phyloP scores from a whole-genome alignment of 1,139 yeast genomes.

The Saccharomycopsis hybrid region DNA sequence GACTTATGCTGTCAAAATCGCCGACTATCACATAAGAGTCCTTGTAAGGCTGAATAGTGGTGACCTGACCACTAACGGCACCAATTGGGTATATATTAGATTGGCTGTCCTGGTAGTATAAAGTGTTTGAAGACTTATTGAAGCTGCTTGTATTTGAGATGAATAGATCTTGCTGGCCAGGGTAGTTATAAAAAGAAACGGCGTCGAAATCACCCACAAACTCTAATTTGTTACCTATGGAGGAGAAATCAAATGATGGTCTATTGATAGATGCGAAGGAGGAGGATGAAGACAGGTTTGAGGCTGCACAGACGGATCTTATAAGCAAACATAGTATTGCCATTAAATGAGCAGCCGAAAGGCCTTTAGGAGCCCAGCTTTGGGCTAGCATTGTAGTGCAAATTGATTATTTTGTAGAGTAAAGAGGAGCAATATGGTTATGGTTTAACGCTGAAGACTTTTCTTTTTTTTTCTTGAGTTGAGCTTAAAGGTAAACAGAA shows the following conservation, averaged over 20 bases:
- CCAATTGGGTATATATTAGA: conserved; percentile 16
- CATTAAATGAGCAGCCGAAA: too few relatives aligned
- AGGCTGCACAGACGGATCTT: background rate
- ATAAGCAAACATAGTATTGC: background rate
- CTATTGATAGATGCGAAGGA: conserved; percentile 10
- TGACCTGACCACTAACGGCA: conserved; percentile 10
- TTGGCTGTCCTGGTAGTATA: conserved; percentile 32
- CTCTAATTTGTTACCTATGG: conserved; percentile 38
- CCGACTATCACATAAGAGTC: conserved; percentile 17
- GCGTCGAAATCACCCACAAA: conserved; percentile 39
- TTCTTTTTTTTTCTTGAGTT: too few relatives aligned
- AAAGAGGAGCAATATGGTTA: too few relatives aligned
- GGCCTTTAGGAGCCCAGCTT: too few relatives aligned
- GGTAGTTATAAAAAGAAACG: conserved; percentile 34
- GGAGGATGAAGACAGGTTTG: background rate
- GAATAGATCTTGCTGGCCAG: conserved; percentile 15
- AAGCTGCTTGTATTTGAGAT: conserved; percentile 7
- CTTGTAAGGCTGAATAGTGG: conserved; percentile 3
- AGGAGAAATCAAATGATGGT: conserved; percentile 17
- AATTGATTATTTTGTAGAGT: too few relatives aligned
- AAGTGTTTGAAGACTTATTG: conserved; percentile 22
- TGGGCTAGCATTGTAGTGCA: too few relatives aligned
- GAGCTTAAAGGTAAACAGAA: too few relatives aligned
- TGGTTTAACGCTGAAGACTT: too few relatives aligned
- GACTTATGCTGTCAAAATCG: conserved; percentile 27